These are phyloP conservation scores for Clarireedia hainanense DNA, from an alignment of 2,329 filamentous ascomycete genomes.

Conservation along the genomic window DNA sequence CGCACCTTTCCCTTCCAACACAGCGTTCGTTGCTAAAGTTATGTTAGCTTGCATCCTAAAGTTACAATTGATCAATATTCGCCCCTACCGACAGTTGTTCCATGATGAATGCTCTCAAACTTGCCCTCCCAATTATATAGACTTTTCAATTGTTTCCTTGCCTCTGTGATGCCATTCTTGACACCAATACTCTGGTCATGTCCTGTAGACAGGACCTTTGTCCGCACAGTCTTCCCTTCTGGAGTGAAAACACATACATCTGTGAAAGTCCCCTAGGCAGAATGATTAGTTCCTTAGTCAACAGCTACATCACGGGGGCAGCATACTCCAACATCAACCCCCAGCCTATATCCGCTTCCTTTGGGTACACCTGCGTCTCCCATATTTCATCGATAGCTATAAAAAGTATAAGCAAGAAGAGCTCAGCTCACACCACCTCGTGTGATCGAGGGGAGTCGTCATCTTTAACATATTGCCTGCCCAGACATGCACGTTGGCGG, in stretches of 20 bases:
- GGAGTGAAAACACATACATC: conserved; percentile 4
- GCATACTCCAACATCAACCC: conserved; percentile 4
- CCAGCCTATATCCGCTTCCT: background rate
- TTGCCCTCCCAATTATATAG: background rate
- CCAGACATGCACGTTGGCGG: too few species aligned
- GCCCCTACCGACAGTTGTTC: conserved; percentile 1
- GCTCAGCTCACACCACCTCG: too few species aligned
- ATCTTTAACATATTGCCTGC: too few species aligned
- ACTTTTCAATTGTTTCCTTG: background rate
- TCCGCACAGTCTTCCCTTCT: background rate
- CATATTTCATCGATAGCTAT: background rate
- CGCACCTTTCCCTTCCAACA: background rate
- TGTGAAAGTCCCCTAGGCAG: background rate
- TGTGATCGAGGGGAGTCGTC: too few species aligned
- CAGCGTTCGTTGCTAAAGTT: background rate
- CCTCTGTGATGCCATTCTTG: conserved; percentile 1
- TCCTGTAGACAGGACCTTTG: background rate
- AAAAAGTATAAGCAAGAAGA: too few species aligned
- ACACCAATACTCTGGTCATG: background rate
- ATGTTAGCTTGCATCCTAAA: background rate
- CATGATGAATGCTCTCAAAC: conserved; percentile 1
- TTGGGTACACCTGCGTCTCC: background rate
- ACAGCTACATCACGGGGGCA: background rate
- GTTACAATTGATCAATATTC: too few species aligned
- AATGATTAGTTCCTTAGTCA: background rate